These are phyloP conservation scores for Biscutella laevigata DNA, from an alignment of 441 rosid species.

Conservation along the genomic window DNA sequence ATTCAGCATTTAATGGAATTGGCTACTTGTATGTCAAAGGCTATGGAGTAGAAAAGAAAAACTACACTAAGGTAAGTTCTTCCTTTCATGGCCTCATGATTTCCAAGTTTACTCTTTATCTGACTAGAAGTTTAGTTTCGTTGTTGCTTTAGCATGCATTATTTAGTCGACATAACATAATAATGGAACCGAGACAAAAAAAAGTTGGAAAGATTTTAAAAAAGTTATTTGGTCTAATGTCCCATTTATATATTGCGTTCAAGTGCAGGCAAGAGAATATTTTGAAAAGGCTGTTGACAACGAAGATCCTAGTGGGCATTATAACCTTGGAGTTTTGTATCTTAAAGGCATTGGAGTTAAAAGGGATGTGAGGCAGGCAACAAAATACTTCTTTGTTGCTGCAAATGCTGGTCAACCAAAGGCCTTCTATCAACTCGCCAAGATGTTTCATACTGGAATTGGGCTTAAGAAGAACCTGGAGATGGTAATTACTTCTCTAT, in stretches of 20 bases:
- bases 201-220: neutral
- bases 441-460: constrained; percentile 95
- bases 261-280: constrained; percentile 79
- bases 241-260: neutral
- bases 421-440: constrained; percentile 97
- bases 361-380: constrained; percentile 78
- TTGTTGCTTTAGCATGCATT: neutral
- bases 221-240: neutral
- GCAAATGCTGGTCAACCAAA: constrained; percentile 95
- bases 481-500: constrained; percentile 40
- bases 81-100: neutral
- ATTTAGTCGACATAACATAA: neutral
- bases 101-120: neutral
- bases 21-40: constrained; percentile 94
- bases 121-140: neutral
- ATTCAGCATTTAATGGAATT: constrained; percentile 88
- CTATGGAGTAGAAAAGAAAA: constrained; percentile 88
- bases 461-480: constrained; percentile 76
- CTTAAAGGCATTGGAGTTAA: constrained; percentile 84
- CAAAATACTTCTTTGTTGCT: constrained; percentile 60
- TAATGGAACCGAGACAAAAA: neutral
- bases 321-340: constrained; percentile 87
- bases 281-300: constrained; percentile 84
- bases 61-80: constrained; percentile 66
- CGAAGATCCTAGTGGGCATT: constrained; percentile 81